Evolutionary conservation across 2,329 filamentous ascomycete genomes (phyloP).

Genomic region (Pezicula neosporulosa): DNA sequence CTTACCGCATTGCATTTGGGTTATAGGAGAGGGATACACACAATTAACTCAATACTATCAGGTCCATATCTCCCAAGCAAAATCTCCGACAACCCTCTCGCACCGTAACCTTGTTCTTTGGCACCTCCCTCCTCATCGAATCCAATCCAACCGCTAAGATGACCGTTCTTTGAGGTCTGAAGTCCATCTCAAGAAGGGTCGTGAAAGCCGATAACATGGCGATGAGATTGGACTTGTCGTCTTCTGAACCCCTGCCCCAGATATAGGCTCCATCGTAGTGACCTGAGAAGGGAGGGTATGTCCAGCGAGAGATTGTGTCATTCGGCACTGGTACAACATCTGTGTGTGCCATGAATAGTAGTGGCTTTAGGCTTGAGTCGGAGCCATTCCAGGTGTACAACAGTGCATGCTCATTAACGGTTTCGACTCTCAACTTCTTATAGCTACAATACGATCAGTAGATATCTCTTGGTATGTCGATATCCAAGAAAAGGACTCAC

Average conservation of each 20-base stretch:
- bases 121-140: slow-evolving; percentile 56
- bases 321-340: slow-evolving; percentile 60
- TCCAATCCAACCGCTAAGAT: slow-evolving; percentile 60
- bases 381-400: slow-evolving; percentile 55
- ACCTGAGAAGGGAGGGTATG: slow-evolving; percentile 56
- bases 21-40: background rate
- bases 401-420: slow-evolving; percentile 58
- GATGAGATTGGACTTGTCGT: slow-evolving; percentile 60
- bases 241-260: slow-evolving; percentile 58
- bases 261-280: slow-evolving; percentile 53
- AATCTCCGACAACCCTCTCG: slow-evolving; percentile 40
- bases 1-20: slow-evolving; percentile 28
- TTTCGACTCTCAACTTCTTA: slow-evolving; percentile 21
- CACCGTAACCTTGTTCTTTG: slow-evolving; percentile 44
- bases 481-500: slow-evolving; percentile 28
- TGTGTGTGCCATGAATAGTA: slow-evolving; percentile 60
- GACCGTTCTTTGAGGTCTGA: slow-evolving; percentile 50
- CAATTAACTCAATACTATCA: slow-evolving; percentile 1
- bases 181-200: slow-evolving; percentile 47
- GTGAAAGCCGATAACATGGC: slow-evolving; percentile 54
- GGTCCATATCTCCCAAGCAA: slow-evolving; percentile 47
- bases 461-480: too few relatives aligned
- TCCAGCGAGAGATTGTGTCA: slow-evolving; percentile 49
- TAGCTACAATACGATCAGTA: background rate
- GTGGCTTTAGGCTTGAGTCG: slow-evolving; percentile 45